Evolutionary conservation across 495 filamentous ascomycete species (phyloP).

Genomic region (Daldinia childiae): DNA sequence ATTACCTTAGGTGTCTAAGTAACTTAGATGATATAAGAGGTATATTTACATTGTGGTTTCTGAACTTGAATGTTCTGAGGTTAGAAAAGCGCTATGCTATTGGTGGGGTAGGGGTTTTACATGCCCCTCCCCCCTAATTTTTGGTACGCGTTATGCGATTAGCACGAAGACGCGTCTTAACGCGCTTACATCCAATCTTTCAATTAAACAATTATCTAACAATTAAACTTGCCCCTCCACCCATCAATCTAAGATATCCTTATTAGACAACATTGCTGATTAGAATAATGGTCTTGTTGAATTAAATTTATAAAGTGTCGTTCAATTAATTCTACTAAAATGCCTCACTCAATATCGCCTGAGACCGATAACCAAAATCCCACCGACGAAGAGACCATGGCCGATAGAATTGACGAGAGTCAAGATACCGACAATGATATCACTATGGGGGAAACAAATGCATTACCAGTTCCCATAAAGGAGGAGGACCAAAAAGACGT

Average conservation of each 20-base stretch:
- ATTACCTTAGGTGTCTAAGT: too few relatives aligned
- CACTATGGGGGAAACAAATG: conserved; percentile 47
- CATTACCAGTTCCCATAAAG: conserved; percentile 13
- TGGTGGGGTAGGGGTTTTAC: background rate
- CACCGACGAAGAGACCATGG: conserved; percentile 40
- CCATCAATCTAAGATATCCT: background rate
- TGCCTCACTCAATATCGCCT: conserved; percentile 65
- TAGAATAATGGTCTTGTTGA: background rate
- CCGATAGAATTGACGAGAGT: conserved; percentile 36
- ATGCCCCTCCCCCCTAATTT: too few relatives aligned
- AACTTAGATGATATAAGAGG: background rate
- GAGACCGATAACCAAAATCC: conserved; percentile 36
- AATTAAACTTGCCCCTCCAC: conserved; percentile 39
- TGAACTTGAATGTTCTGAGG: background rate
- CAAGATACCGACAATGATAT: conserved; percentile 43
- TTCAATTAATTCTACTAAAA: conserved; percentile 33
- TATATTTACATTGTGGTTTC: background rate
- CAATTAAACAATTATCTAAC: conserved; percentile 34
- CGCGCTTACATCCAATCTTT: conserved; percentile 13
- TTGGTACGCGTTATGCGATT: conserved; percentile 15
- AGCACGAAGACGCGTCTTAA: conserved; percentile 34
- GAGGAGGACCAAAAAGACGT: conserved; percentile 56
- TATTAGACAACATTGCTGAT: background rate
- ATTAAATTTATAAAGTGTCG: background rate
- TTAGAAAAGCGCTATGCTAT: background rate